Conservation (phyloP, 306 rosid genomes). For the Inga laurina region DNA sequence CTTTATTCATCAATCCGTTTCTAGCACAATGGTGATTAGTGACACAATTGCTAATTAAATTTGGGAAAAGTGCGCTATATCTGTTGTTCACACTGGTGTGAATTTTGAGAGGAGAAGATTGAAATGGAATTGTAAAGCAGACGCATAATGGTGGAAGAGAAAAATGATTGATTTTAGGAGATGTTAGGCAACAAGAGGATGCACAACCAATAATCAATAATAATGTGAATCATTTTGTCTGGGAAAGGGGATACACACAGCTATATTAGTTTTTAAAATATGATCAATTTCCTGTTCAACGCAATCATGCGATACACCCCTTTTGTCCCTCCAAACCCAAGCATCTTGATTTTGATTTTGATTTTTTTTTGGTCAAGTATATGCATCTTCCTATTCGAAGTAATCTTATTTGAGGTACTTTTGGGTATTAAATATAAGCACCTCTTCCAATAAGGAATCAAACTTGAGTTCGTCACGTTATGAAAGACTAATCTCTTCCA, state of each 20-base stretch:
- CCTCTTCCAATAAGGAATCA: accelerated
- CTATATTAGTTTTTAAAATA: not conserved
- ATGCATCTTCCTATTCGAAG: accelerated
- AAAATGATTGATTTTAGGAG: not conserved
- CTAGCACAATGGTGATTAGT: too few relatives aligned
- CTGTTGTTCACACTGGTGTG: too few relatives aligned
- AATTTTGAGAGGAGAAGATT: not conserved
- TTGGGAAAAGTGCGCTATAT: too few relatives aligned
- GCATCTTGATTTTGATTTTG: not conserved
- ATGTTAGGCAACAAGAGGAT: not conserved
- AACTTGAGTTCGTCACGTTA: accelerated
- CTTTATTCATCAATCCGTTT: too few relatives aligned
- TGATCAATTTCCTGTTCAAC: slow-evolving; percentile 5
- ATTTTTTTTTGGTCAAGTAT: too few relatives aligned
- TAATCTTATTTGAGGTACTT: accelerated
- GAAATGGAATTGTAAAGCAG: not conserved
- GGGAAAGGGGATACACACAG: slow-evolving; percentile 1
- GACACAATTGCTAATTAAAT: too few relatives aligned
- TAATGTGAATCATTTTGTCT: slow-evolving; percentile 13
- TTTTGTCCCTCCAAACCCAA: not conserved
- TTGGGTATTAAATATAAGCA: accelerated
- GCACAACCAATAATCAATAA: not conserved
- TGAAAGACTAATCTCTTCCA: accelerated
- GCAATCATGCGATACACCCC: not conserved
- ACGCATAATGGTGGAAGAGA: not conserved